Evolutionary conservation across 2,329 filamentous ascomycete species (phyloP), one percentile per base, ranked within the genome.

Genomic region (Zymoseptoria tritici): DNA sequence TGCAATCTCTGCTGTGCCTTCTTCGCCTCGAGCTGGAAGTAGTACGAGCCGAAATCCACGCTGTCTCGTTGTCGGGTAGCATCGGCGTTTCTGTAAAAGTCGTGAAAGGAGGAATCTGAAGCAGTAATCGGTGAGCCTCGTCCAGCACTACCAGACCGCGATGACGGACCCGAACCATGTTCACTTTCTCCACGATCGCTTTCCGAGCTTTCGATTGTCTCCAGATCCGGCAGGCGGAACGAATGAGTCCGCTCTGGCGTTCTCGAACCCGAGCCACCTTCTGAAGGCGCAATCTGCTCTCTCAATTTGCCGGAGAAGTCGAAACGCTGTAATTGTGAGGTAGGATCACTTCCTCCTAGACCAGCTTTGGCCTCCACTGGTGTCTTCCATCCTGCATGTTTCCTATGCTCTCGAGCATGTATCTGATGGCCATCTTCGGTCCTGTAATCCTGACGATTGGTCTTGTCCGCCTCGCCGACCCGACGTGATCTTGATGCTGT

Each of bases 1-100:
- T 88, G 85, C 64, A 97, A 79, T 72, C 93, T 88, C 69, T 86
- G 85, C 72, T 94, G 87, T 8, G 89, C 89, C 69, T 91, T 87
- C 69, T 86, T 87, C 55, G 89, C 89, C 51, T 91, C 90, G 59
- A 96, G 79, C 59, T 89, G 85, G 60, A 96, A 82, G 58, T 96
- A 77, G 73, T 92, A 92, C 46, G 86, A 85, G 56, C 88, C 85
- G 66, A 89, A 88, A 70, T 94, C 89, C 64, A 89, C 87, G 59
- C 81, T 91, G 80, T 78, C 88, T 74, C 77, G 73, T 62, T 75
- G 74, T 49, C 86, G 80, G 60, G 83, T 80, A 64, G 78, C 77
- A 71, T 83, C 76, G 71, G 80, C 81, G 66, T 78, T 79, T 71
- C 80, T 81, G 66, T 78, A 79, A 62, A 71, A 71, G 57, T 76